Evolutionary conservation across 768 basidiomycete species (phyloP).

Genomic region (Rhodotorula babjevae): DNA sequence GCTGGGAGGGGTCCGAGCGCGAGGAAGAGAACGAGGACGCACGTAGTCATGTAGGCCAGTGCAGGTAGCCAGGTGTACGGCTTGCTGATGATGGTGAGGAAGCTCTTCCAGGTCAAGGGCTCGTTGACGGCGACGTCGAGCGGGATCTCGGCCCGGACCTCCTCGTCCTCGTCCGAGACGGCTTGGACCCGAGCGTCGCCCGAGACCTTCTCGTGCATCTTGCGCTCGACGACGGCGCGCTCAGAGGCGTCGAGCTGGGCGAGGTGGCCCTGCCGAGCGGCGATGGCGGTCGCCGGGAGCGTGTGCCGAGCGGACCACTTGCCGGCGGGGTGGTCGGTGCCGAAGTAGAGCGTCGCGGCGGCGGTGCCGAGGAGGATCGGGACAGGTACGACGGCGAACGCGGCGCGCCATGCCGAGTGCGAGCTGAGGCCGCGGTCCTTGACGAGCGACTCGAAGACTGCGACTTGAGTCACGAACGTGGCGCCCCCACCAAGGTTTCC

Average conservation of each 20-base stretch:
- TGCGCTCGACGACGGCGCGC: constrained; percentile 36
- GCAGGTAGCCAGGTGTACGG: constrained; percentile 59
- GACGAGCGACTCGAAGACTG: constrained; percentile 52
- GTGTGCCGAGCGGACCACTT: constrained; percentile 55
- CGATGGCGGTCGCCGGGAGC: constrained; percentile 45
- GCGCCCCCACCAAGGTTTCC: constrained; percentile 41
- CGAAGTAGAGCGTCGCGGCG: constrained; percentile 50
- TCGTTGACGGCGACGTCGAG: constrained; percentile 55
- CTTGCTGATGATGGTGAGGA: constrained; percentile 47
- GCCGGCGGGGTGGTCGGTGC: constrained; percentile 58
- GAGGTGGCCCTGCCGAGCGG: constrained; percentile 37
- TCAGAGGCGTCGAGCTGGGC: constrained; percentile 43
- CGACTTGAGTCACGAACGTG: constrained; percentile 55
- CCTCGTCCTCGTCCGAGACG: constrained; percentile 29
- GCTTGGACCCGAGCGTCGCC: constrained; percentile 35
- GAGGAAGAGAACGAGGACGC: constrained; percentile 19
- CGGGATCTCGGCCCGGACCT: constrained; percentile 41
- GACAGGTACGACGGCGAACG: constrained; percentile 59
- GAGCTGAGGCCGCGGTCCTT: constrained; percentile 34
- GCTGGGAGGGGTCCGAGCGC: too few relatives aligned
- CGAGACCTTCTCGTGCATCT: constrained; percentile 43
- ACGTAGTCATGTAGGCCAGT: constrained; percentile 55
- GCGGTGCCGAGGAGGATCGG: constrained; percentile 55
- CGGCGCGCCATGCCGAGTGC: constrained; percentile 56
- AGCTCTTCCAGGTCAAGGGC: constrained; percentile 48